Evolutionary conservation across 257 asterid species (phyloP).

Genomic region (Parsonsia alboflavescens): DNA sequence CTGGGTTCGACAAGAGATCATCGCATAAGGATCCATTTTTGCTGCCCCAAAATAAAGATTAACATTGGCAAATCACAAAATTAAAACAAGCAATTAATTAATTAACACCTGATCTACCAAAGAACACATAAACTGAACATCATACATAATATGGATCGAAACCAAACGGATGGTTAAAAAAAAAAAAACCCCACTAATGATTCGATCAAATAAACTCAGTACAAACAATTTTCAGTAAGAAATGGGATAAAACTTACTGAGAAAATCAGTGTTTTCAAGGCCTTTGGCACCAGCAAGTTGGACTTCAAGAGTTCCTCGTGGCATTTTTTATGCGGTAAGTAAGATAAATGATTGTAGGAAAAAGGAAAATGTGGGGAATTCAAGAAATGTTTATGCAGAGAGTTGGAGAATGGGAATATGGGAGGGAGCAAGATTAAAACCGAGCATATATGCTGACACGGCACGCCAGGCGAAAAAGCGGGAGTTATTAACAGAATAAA

Average conservation of each 20-base stretch:
- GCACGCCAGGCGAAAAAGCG: no score
- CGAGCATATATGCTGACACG: not conserved
- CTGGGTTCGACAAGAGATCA: slow-evolving; percentile 45
- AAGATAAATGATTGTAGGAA: not conserved
- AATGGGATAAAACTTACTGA: slow-evolving; percentile 31
- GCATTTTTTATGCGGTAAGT: slow-evolving; percentile 19
- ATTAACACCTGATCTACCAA: not conserved
- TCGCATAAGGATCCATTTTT: slow-evolving; percentile 57
- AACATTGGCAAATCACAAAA: not conserved
- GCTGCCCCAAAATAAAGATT: slow-evolving; percentile 20
- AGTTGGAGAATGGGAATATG: no score
- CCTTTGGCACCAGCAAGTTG: slow-evolving; percentile 48
- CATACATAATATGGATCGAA: not conserved
- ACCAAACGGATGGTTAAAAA: no score
- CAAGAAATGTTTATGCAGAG: no score
- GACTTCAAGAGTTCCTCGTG: slow-evolving; percentile 52
- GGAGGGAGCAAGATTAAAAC: not conserved
- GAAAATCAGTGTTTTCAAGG: slow-evolving; percentile 53
- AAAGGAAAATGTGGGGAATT: not conserved
- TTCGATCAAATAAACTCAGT: not conserved
- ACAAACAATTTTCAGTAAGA: no score
- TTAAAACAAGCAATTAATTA: not conserved
- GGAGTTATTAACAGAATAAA: no score
- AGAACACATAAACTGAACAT: not conserved
- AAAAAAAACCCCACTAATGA: not conserved